Evolutionary conservation across 2,329 filamentous ascomycete species (phyloP), one percentile per base, ranked within the genome.

Genomic region (Botryotinia convoluta): DNA sequence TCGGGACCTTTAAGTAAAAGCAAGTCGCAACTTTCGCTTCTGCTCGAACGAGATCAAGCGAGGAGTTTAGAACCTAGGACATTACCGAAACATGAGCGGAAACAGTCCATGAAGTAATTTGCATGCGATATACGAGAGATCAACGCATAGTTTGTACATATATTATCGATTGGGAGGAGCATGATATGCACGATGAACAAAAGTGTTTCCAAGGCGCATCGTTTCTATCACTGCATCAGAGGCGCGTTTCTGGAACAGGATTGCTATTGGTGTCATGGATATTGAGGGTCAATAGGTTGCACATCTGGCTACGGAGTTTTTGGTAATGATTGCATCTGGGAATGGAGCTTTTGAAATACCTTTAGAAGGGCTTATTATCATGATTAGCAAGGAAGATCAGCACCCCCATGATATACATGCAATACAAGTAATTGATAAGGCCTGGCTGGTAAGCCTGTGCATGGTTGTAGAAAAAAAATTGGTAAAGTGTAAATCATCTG

Each of bases 11-110:
- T 90, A 67, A 87, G 84, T n/a, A 83, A 87, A 73, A 87, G 88
- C n/a, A 89, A 86, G 79, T 90, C 88, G 77, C 88, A 90, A 78
- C 82, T 91, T 42, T 87, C 86, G 16, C 81, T 90, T 6, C 82
- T 91, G 1, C 82, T 90, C 32, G 87, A 89, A 76, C 85, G 86
- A 51, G 87, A 87, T 75, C 87, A 85, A 76, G 81, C 80, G 22
- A 80, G 82, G 65, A 79, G 75, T 57, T 77, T 77, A 29, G 80
- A 81, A 29, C 80, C 80, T 26, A 73, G 73, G 22, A 18, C 57
- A 39, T 54, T 57, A 18, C 39, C 63, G 16, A 72, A 69, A 26
- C 48, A 72, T n/a, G 48, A 72, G 48, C 63, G 45, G 7, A 70
- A 70, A 45, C 51, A 70, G 22, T 10, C 44, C 32, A 54, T 65